These are phyloP conservation scores for Tephrocybe sp. DNA, from an alignment of 768 basidiomycete species.

Conservation along the genomic window DNA sequence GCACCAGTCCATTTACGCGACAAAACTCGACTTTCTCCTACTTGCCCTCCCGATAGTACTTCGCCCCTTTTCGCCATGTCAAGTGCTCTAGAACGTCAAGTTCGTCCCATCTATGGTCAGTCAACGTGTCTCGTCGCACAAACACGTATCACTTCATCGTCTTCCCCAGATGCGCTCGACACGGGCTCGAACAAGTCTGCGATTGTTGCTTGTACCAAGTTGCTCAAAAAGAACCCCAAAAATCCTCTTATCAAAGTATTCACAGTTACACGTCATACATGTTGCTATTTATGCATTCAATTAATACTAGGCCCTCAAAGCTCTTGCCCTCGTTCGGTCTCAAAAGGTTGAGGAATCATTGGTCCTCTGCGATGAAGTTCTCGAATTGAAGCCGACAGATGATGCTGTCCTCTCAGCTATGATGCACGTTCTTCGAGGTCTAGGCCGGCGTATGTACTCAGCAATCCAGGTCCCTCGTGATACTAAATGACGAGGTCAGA, in stretches of 20 bases:
- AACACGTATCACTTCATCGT: neutral
- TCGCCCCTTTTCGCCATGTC: constrained; percentile 36
- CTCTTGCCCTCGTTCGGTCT: constrained; percentile 77
- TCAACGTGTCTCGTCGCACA: constrained; percentile 7
- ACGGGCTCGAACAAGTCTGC: constrained; percentile 86
- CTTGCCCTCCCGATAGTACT: neutral
- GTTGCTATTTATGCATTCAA: constrained; percentile 2
- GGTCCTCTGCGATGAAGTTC: constrained; percentile 74
- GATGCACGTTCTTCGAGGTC: constrained; percentile 78
- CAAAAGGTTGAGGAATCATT: constrained; percentile 87
- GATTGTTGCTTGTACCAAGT: constrained; percentile 79
- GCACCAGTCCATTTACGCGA: neutral
- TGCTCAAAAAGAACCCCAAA: constrained; percentile 82
- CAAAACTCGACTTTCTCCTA: neutral
- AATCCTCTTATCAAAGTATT: constrained; percentile 67
- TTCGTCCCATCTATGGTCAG: constrained; percentile 82
- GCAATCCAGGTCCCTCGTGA: neutral
- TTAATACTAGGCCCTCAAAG: constrained; percentile 66
- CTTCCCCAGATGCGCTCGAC: constrained; percentile 71
- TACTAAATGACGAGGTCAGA: constrained; percentile 33
- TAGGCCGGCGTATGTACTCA: constrained; percentile 58
- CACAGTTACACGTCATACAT: constrained; percentile 9
- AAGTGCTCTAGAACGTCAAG: constrained; percentile 72
- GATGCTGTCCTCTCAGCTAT: constrained; percentile 75
- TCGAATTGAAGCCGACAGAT: constrained; percentile 68